Evolutionary conservation across 2,329 filamentous ascomycete genomes (phyloP).

Genomic region (Diaporthe destruens): DNA sequence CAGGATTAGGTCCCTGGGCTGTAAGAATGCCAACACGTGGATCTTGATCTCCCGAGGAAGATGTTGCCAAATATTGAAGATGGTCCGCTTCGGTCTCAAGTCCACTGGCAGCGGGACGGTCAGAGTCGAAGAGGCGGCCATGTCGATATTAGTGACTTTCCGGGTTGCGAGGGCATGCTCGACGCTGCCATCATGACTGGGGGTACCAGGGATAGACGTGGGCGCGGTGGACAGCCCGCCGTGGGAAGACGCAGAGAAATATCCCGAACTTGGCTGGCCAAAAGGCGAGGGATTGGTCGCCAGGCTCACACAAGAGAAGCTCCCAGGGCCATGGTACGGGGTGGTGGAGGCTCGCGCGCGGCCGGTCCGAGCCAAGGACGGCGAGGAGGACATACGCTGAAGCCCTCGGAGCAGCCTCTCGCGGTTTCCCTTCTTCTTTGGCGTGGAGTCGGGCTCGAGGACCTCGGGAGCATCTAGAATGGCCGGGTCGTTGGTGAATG

Average conservation of each 20-base stretch:
- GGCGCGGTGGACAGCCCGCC: slow-evolving; percentile 52
- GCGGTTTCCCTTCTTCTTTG: slow-evolving; percentile 73
- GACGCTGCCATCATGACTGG: slow-evolving; percentile 57
- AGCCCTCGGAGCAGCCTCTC: slow-evolving; percentile 79
- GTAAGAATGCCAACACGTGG: slow-evolving; percentile 80
- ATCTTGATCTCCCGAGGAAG: slow-evolving; percentile 88
- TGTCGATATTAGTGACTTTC: slow-evolving; percentile 65
- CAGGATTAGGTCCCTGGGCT: slow-evolving; percentile 84
- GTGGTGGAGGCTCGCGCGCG: slow-evolving; percentile 76
- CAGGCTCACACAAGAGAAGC: slow-evolving; percentile 68
- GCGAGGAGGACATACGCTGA: slow-evolving; percentile 85
- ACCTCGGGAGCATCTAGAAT: slow-evolving; percentile 36
- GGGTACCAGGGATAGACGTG: slow-evolving; percentile 55
- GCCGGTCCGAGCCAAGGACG: slow-evolving; percentile 74
- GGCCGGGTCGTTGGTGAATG: slow-evolving; percentile 41
- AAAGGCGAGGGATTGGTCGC: slow-evolving; percentile 59
- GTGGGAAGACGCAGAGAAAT: slow-evolving; percentile 49
- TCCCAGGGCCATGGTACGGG: slow-evolving; percentile 70
- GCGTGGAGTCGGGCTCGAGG: slow-evolving; percentile 51
- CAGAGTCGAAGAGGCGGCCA: slow-evolving; percentile 50
- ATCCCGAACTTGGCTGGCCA: slow-evolving; percentile 51
- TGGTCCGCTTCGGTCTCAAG: slow-evolving; percentile 61
- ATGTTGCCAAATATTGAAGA: slow-evolving; percentile 79
- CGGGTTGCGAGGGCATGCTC: slow-evolving; percentile 65
- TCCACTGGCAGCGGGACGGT: slow-evolving; percentile 74